Base-by-base conservation (phyloP, 2,329 filamentous ascomycete species). In the Stemphylium vesicarium region DNA sequence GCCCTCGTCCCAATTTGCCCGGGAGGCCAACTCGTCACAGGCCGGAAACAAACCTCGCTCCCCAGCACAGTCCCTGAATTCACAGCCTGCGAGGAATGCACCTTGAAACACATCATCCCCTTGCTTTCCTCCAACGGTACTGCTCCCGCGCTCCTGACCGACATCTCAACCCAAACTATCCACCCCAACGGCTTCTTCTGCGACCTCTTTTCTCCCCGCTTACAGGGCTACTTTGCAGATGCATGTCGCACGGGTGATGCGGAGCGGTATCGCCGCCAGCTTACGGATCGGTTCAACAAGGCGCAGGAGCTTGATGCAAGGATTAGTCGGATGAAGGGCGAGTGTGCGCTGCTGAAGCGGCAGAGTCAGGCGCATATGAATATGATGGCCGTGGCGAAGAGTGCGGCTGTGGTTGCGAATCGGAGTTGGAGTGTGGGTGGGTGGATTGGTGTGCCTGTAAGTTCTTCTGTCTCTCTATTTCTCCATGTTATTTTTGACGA, bases 81-180 rank as follows among this genome's bases (percentile, higher is more conserved):
- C 35, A 59, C 62, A 1, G 53, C 57, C 2, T 66, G 63, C 44
- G 40, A 58, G 13, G 59, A 64, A 16, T 66, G 63, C 54, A 61
- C 64, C 32, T 43, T 41, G 4, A 56, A 36, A n/a, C 53, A 64
- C 32, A 46, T 63, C 10, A 22, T 42, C 4, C 62, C 63, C 0
- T 41, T 60, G 4, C 37, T 48, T 16, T 13, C 36, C 22, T 7
- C 11, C 18, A 11, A 4, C 33, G 35, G 8, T 43, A 24, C 53
- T 3, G 33, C 13, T 22, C 49, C 56, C 24, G 18, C 24, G 10
- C 24, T 59, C 9, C 42, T 57, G 12, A 43, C 43, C 2, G 46
- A 57, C 6, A n/a, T 60, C 10, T 13, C 46, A 10, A 15, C 26
- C 3, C n/a, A 44, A 13, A 24, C 15, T 9, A 18, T 43, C 5